Base-by-base conservation (phyloP, 1,284 basidiomycete genomes). In the Puccinia polysora region DNA sequence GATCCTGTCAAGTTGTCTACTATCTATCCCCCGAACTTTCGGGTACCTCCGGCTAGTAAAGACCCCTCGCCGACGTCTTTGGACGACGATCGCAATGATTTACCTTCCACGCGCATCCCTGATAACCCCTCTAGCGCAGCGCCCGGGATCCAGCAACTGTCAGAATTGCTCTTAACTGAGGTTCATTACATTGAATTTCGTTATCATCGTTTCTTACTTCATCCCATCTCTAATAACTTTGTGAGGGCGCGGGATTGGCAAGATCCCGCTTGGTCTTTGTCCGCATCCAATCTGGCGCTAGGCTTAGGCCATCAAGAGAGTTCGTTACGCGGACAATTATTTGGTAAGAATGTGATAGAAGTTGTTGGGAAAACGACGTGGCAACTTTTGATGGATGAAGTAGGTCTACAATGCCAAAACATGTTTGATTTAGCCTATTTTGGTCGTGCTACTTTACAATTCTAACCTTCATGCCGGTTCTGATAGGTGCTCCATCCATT, bases 301-400 rank as follows among this genome's bases (percentile, higher is more conserved):
- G 92, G 91, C 2, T 79, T 95, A 4, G 80, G 82, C 25, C 81
- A 83, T 73, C 74, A 78, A 50, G 83, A 84, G 0, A 84, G 87
- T 65, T 79, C 83, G 40, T 90, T 95, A 76, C 84, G 94, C 30
- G 78, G 83, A 23, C 83, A 83, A 0, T 78, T 98, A 30, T 98
- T 97, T 80, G 93, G 91, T 3, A 81, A 82, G 34, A 99, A 99
- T 78, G 83, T 88, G 64, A 90, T 99, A 75, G 91, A 98, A 77
- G 90, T 99, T 64, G 87, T 89, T 76, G 90, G 86, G 15, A 97
- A 96, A 81, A 88, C 89, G 0, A 86, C 88, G 0, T 75, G 87
- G n/a, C 84, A 86, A 28, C 84, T 99, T 1, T 83, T 98, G 12
- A 82, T 97, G 49, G 93, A 98, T 77, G 96, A 97, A 84, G 91